These are phyloP conservation scores for Gossypium gossypioides DNA, from an alignment of 441 rosid species.

Conservation along the genomic window DNA sequence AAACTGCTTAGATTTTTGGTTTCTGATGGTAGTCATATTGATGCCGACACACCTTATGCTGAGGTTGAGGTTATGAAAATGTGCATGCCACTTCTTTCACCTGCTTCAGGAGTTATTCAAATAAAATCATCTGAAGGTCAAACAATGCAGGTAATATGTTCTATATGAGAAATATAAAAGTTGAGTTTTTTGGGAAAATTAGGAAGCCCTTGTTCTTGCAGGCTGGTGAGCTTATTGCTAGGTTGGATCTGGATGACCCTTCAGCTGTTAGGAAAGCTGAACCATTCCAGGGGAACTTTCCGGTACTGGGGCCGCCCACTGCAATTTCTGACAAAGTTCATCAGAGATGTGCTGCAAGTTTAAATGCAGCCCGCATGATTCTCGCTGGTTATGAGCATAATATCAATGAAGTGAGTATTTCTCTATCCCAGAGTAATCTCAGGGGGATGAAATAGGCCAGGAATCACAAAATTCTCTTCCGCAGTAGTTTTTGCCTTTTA, in stretches of 20 bases:
- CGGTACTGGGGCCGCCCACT: slow-evolving; percentile 81
- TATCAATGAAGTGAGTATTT: slow-evolving; percentile 65
- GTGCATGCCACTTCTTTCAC: slow-evolving; percentile 99
- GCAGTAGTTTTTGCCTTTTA: neutral
- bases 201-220: slow-evolving; percentile 22
- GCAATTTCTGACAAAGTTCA: slow-evolving; percentile 96
- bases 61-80: slow-evolving; percentile 99
- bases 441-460: neutral
- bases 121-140: slow-evolving; percentile 97
- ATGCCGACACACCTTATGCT: slow-evolving; percentile 87
- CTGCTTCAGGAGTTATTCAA: slow-evolving; percentile 85
- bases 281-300: slow-evolving; percentile 87
- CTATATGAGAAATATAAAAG: neutral
- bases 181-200: neutral
- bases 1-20: slow-evolving; percentile 90
- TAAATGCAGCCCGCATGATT: slow-evolving; percentile 93
- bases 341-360: slow-evolving; percentile 96
- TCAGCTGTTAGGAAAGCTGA: slow-evolving; percentile 99
- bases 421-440: slow-evolving; percentile 11
- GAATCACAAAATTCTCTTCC: slow-evolving; percentile 3
- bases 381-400: slow-evolving; percentile 97
- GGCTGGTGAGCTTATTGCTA: slow-evolving; percentile 99
- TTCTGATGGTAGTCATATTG: slow-evolving; percentile 80
- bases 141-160: slow-evolving; percentile 82
- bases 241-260: slow-evolving; percentile 95